Conservation (phyloP, 371 early-diverging fungal genomes). For the Mortierella sp. region DNA sequence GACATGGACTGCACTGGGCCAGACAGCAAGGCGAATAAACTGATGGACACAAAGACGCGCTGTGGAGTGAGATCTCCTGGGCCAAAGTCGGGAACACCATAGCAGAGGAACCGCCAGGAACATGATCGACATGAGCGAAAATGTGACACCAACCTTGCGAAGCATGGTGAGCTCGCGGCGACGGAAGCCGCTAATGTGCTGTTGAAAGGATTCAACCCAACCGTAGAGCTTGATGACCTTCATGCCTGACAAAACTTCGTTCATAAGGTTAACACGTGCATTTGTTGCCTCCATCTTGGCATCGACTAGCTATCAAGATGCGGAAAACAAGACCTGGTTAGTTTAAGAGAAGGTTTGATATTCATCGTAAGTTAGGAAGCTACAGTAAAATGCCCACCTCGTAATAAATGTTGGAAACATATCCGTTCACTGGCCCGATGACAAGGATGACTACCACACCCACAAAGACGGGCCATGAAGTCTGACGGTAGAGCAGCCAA, state of each 20-base stretch:
- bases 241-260: slow-evolving; percentile 60
- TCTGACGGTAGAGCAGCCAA: too few species aligned
- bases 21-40: slow-evolving; percentile 35
- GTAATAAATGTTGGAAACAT: too few species aligned
- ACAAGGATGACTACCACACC: too few species aligned
- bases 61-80: slow-evolving; percentile 42
- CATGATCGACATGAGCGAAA: slow-evolving; percentile 65
- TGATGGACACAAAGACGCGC: slow-evolving; percentile 51
- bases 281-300: slow-evolving; percentile 46
- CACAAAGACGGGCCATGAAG: too few species aligned
- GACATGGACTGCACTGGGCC: slow-evolving; percentile 40
- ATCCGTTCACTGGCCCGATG: too few species aligned
- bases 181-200: slow-evolving; percentile 31
- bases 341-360: too few species aligned
- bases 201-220: slow-evolving; percentile 49
- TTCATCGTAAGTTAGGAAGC: too few species aligned
- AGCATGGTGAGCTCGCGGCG: slow-evolving; percentile 39
- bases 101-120: slow-evolving; percentile 62
- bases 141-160: slow-evolving; percentile 35
- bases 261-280: slow-evolving; percentile 50
- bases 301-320: slow-evolving; percentile 18
- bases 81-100: slow-evolving; percentile 25
- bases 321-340: too few species aligned
- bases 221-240: slow-evolving; percentile 63
- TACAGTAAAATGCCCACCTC: too few species aligned